Conservation (phyloP, 2,329 filamentous ascomycete species). For the Colletotrichum zoysiae region DNA sequence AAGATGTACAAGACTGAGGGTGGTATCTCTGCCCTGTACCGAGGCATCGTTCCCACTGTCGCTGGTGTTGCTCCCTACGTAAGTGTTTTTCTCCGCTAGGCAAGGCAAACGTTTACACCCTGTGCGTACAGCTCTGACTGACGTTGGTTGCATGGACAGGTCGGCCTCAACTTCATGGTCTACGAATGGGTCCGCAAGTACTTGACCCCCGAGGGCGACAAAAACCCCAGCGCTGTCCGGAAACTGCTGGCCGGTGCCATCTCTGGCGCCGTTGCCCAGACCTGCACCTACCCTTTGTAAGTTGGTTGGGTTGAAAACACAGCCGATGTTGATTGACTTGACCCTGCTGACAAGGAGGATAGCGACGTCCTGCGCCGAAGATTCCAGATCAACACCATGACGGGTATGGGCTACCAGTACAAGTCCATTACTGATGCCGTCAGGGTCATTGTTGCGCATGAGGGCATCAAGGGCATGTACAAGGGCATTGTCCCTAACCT, state of each 20-base stretch:
- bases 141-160: constrained; percentile 59
- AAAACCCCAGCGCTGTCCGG: constrained; percentile 81
- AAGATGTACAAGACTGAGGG: constrained; percentile 94
- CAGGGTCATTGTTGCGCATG: constrained; percentile 82
- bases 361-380: constrained; percentile 92
- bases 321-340: constrained; percentile 32
- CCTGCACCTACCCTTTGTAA: constrained; percentile 98
- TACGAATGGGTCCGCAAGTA: constrained; percentile 90
- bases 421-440: constrained; percentile 88
- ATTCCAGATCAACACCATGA: constrained; percentile 99
- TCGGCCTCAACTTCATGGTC: constrained; percentile 98
- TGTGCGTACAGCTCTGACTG: constrained; percentile 13
- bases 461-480: constrained; percentile 89
- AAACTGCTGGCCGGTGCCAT: constrained; percentile 92
- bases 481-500: constrained; percentile 97
- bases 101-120: no score
- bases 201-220: constrained; percentile 88
- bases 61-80: constrained; percentile 96
- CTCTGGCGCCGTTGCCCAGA: constrained; percentile 96
- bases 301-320: constrained; percentile 59
- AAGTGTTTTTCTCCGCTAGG: constrained; percentile 44
- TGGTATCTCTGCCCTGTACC: constrained; percentile 86
- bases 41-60: constrained; percentile 93
- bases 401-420: constrained; percentile 97
- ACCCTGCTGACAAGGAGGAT: constrained; percentile 43